A percentile compares a stretch with the other conserved stretches of the same genome.
Evolutionary conservation across 495 filamentous ascomycete species (phyloP).

Genomic region (Daldinia decipiens): DNA sequence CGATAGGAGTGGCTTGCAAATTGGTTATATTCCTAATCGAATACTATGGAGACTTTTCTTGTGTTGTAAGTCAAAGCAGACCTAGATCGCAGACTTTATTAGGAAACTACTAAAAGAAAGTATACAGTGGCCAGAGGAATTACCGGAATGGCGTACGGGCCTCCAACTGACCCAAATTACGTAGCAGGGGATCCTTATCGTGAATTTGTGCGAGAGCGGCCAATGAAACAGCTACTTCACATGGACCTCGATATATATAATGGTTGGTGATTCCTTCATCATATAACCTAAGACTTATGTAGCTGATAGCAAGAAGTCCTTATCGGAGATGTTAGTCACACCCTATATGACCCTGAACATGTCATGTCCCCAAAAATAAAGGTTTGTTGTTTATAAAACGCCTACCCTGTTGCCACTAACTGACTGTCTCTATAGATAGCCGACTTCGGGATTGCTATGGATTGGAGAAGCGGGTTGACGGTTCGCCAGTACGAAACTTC

Average conservation of each 20-base stretch:
- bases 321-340: background rate
- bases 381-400: background rate
- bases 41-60: conserved; percentile 27
- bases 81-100: background rate
- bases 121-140: conserved; percentile 8
- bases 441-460: conserved; percentile 12
- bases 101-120: background rate
- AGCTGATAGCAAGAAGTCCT: conserved; percentile 18
- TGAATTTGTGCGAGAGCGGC: background rate
- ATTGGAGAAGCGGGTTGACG: background rate
- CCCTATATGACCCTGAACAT: background rate
- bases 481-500: background rate
- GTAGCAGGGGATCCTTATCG: background rate
- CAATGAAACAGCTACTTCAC: background rate
- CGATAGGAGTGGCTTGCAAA: background rate
- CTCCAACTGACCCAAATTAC: background rate
- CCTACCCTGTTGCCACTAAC: background rate
- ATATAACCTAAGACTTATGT: background rate
- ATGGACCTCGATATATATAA: conserved; percentile 28
- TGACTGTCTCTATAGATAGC: background rate
- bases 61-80: conserved; percentile 14
- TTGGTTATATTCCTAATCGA: conserved; percentile 20
- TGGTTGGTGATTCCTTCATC: background rate
- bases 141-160: conserved; percentile 20
- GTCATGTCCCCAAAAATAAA: background rate